Evolutionary conservation across 768 basidiomycete species (phyloP), one percentile per base, ranked within the genome.

Genomic region (Trametopsis cervina): DNA sequence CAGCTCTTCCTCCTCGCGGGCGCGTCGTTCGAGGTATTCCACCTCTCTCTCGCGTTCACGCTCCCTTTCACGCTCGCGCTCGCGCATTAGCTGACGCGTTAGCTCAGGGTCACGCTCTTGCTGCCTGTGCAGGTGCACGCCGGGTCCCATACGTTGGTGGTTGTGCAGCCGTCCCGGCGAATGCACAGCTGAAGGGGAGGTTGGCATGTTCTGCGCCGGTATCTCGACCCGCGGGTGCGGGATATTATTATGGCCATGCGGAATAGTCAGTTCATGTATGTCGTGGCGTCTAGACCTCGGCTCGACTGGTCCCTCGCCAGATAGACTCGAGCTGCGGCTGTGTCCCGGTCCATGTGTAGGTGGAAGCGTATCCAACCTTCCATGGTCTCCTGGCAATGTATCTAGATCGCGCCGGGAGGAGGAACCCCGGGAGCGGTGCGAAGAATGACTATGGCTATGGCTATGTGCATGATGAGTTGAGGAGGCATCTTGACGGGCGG

Each of bases 101-200:
- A 51, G 69, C 48, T 75, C 76, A 58, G 75, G 68, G 24, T 79
- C 76, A 20, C 78, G 72, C 17, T 75, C 75, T 42, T 62, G 66
- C 59, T 67, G 68, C 29, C 64, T 60, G 54, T 73, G 75, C 40
- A 82, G 69, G 55, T 73, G 78, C 21, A 78, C 70, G 2, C 72
- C 81, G 35, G 82, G 81, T 5, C 81, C 83, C 56, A 81, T 59
- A 46, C 81, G 80, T 62, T 84, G 83, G 63, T 85, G 83, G 51
- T 71, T 71, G 61, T 85, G 85, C 24, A 46, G 26, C 15, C 47
- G 49, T 33, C 42, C 47, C 21, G 56, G 60, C n/a, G 58, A 59
- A 17, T 52, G 49, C 39, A 63, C 60, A 17, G 59, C 63, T 15
- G 66, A 62, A 7, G 63, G 68, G 17, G 72, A 70, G 11, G 70